Evolutionary conservation across 192 early-diverging fungal genomes (phyloP).

Genomic region (Lunasporangiospora selenospora): DNA sequence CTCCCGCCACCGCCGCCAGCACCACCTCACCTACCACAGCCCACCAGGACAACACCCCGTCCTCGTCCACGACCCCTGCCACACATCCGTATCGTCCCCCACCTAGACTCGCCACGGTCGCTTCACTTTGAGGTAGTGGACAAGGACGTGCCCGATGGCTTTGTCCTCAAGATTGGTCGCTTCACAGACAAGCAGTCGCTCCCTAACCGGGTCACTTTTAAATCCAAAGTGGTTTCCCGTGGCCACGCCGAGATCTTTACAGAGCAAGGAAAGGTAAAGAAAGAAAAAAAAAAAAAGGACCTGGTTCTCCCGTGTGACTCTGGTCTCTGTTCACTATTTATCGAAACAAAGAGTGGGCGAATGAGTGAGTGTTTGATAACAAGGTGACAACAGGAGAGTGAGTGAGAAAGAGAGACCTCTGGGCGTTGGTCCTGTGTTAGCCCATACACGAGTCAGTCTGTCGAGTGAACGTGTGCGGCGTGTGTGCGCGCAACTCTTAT

Average conservation of each 20-base stretch:
- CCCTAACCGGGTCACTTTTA: slow-evolving; percentile 72
- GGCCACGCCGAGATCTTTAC: slow-evolving; percentile 91
- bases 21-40: background rate
- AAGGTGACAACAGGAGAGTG: background rate
- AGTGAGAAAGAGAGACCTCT: background rate
- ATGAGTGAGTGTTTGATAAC: background rate
- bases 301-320: background rate
- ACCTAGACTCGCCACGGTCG: slow-evolving; percentile 43
- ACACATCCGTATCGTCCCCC: slow-evolving; percentile 55
- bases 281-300: background rate
- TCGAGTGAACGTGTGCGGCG: background rate
- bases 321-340: slow-evolving; percentile 3
- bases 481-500: too few species aligned
- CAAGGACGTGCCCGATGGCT: slow-evolving; percentile 58
- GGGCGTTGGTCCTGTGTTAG: too few species aligned
- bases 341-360: background rate
- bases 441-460: background rate
- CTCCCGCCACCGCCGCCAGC: background rate
- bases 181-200: slow-evolving; percentile 61
- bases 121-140: slow-evolving; percentile 64
- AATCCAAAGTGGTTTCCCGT: slow-evolving; percentile 87
- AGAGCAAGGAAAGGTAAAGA: slow-evolving; percentile 58
- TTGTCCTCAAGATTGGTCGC: slow-evolving; percentile 64
- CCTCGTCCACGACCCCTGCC: too few species aligned
- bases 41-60: too few species aligned